Percentiles rank a stretch among this genome's conserved stretches.
phyloP scores from a whole-genome alignment of 306 rosid species.

The Medicago arabica region DNA sequence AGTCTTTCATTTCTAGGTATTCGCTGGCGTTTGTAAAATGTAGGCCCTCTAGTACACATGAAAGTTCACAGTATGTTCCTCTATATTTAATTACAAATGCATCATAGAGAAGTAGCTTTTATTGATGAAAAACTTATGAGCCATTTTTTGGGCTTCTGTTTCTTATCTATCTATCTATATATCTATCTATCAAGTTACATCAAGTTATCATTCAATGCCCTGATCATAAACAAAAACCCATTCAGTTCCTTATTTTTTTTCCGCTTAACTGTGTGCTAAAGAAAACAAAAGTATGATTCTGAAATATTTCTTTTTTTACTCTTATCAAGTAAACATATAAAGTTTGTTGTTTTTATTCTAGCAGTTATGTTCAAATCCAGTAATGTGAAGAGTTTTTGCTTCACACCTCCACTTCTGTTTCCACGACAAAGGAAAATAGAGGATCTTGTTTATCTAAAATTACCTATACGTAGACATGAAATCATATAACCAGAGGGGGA shows the following conservation, averaged over 20 bases:
- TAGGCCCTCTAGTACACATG: constrained; percentile 1
- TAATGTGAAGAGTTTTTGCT: neutral
- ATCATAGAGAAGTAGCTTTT: too few relatives aligned
- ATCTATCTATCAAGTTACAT: neutral
- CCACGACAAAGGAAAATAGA: constrained; percentile 12
- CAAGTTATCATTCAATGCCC: constrained; percentile 8
- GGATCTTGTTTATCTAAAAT: constrained; percentile 2
- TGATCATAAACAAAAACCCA: neutral
- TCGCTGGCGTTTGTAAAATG: neutral
- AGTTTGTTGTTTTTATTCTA: constrained; percentile 3
- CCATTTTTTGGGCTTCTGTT: too few relatives aligned
- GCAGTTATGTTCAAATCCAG: constrained; percentile 30
- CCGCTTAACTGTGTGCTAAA: neutral
- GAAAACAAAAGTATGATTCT: constrained; percentile 10
- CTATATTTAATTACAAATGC: neutral
- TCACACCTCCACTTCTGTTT: neutral
- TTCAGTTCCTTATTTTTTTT: neutral
- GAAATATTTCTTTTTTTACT: neutral
- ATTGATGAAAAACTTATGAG: too few relatives aligned
- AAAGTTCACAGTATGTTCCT: neutral
- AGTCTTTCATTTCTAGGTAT: constrained; percentile 6
- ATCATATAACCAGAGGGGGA: constrained; percentile 26
- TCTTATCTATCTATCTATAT: neutral
- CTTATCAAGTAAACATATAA: constrained; percentile 16
- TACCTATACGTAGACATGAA: constrained; percentile 8